A percentile compares a stretch with the other conserved stretches of the same genome.
Conservation (phyloP, 78 protist species). For the Blattamonas nauphoetae region DNA sequence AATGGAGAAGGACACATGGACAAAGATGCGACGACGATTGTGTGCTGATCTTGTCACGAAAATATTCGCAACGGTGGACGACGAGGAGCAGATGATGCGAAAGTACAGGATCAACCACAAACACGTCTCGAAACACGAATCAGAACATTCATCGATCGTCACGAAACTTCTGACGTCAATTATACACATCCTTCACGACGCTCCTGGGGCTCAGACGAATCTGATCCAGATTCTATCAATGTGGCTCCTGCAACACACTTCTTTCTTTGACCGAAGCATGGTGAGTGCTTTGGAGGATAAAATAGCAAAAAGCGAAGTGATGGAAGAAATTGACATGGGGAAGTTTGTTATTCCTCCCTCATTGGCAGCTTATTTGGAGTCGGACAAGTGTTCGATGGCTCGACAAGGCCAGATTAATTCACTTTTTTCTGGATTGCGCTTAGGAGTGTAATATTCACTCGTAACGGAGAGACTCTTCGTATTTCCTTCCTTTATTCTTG, state of each 20-base stretch:
- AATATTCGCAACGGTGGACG: neutral
- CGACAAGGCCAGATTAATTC: too few species aligned
- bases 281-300: neutral
- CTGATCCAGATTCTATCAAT: neutral
- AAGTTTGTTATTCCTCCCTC: neutral
- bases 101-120: neutral
- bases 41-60: neutral
- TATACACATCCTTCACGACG: neutral
- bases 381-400: too few species aligned
- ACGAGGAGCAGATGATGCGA: neutral
- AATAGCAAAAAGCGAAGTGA: neutral
- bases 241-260: neutral
- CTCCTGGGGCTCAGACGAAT: neutral
- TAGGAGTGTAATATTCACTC: too few species aligned
- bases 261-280: neutral
- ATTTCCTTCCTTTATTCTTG: too few species aligned
- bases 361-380: neutral
- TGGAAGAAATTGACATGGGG: neutral
- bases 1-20: neutral
- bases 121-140: neutral
- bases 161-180: neutral
- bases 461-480: too few species aligned
- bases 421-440: too few species aligned
- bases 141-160: neutral
- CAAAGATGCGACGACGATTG: neutral